phyloP scores from a whole-genome alignment of 768 basidiomycete genomes.

The Termitomyces sp. region DNA sequence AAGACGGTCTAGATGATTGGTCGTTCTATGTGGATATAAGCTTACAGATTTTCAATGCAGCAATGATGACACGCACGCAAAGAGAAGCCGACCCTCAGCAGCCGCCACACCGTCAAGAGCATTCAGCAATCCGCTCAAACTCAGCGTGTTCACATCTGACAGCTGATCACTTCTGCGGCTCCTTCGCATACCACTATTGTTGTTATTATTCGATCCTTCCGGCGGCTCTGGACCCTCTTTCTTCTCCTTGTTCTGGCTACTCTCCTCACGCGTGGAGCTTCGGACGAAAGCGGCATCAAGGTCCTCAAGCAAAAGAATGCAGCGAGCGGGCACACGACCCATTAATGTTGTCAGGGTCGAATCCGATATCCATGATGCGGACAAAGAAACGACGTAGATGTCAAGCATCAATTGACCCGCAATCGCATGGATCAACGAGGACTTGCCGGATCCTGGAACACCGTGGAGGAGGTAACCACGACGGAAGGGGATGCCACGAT shows the following conservation, averaged over 20 bases:
- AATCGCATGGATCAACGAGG: slow-evolving; percentile 81
- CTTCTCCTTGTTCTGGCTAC: slow-evolving; percentile 33
- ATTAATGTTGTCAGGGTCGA: slow-evolving; percentile 82
- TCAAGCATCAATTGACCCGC: slow-evolving; percentile 89
- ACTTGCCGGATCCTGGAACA: slow-evolving; percentile 85
- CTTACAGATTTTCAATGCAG: not conserved
- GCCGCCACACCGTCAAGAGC: slow-evolving; percentile 86
- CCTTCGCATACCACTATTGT: slow-evolving; percentile 24
- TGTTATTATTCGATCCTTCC: slow-evolving; percentile 21
- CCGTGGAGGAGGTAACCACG: slow-evolving; percentile 84
- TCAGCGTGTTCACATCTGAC: slow-evolving; percentile 79
- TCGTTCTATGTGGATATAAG: slow-evolving; percentile 51
- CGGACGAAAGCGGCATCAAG: slow-evolving; percentile 87
- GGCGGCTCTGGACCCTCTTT: slow-evolving; percentile 25
- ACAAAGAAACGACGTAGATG: slow-evolving; percentile 88
- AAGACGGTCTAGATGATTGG: slow-evolving; percentile 87
- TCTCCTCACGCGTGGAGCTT: slow-evolving; percentile 64
- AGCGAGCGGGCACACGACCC: slow-evolving; percentile 82
- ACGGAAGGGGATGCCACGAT: slow-evolving; percentile 89
- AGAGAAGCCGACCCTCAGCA: slow-evolving; percentile 83
- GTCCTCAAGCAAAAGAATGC: slow-evolving; percentile 88
- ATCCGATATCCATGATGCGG: slow-evolving; percentile 86
- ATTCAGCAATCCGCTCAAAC: slow-evolving; percentile 78
- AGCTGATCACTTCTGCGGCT: slow-evolving; percentile 51
- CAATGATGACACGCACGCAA: slow-evolving; percentile 69